Conservation (phyloP, 306 rosid genomes). For the Styphnolobium japonicum region DNA sequence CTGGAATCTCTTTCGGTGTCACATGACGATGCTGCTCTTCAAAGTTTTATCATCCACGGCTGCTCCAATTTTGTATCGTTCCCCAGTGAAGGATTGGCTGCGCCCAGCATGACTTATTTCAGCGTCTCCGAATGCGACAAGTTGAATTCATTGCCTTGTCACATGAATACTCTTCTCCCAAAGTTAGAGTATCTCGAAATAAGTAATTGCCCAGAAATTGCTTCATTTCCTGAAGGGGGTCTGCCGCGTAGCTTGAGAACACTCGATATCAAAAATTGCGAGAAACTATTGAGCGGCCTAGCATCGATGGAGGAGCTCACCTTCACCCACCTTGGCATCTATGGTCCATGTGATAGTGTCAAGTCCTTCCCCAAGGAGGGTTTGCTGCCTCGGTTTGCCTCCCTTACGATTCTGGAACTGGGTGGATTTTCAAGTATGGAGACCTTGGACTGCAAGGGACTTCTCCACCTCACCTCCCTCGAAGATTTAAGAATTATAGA, state of each 20-base stretch:
- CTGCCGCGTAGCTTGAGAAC: neutral
- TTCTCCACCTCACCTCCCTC: constrained; percentile 4
- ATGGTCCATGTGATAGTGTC: neutral
- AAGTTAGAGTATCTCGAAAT: neutral
- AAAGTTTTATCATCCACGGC: neutral
- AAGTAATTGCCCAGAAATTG: neutral
- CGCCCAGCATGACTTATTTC: too few relatives aligned
- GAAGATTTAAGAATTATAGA: neutral
- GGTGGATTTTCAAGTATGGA: neutral
- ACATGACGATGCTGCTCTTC: neutral
- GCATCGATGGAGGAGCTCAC: neutral
- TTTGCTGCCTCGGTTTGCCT: neutral
- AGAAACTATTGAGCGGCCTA: neutral
- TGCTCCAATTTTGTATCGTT: neutral
- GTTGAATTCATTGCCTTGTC: too few relatives aligned
- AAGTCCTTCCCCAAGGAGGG: neutral
- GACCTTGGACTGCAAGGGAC: neutral
- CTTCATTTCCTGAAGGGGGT: neutral
- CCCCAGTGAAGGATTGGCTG: neutral
- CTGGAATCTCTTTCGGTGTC: neutral
- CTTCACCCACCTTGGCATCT: neutral
- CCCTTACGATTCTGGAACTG: neutral
- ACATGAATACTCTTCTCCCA: too few relatives aligned
- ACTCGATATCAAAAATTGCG: neutral
- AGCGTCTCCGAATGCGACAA: too few relatives aligned